Conservation (phyloP, 2,329 filamentous ascomycete genomes). For the Fusarium nematophilum region DNA sequence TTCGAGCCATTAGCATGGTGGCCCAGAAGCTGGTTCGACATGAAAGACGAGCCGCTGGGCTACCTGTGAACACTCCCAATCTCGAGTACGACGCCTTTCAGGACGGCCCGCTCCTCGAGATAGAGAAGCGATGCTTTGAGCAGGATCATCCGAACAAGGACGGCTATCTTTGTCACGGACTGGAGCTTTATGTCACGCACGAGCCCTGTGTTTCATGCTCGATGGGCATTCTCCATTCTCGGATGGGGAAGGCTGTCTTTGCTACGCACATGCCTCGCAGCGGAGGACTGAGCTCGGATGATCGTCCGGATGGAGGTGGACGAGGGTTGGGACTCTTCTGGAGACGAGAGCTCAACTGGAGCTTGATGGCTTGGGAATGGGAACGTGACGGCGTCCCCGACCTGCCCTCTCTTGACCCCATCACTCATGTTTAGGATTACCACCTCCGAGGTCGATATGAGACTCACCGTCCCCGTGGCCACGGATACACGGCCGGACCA, state of each 20-base stretch:
- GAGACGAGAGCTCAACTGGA: constrained; percentile 87
- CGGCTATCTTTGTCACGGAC: constrained; percentile 92
- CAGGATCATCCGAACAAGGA: constrained; percentile 75
- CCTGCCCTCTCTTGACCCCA: constrained; percentile 57
- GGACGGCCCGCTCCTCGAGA: constrained; percentile 73
- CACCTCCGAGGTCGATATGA: constrained; percentile 53
- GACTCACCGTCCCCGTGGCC: constrained; percentile 43
- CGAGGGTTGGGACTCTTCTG: constrained; percentile 76
- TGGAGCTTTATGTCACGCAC: constrained; percentile 94
- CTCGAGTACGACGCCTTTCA: constrained; percentile 73
- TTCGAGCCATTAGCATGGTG: constrained; percentile 86
- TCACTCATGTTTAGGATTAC: constrained; percentile 63
- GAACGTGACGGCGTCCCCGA: constrained; percentile 58
- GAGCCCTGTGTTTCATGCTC: constrained; percentile 97
- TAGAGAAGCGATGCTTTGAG: constrained; percentile 72
- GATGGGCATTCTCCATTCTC: constrained; percentile 94
- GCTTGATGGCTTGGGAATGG: constrained; percentile 84
- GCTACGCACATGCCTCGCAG: constrained; percentile 81
- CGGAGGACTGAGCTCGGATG: constrained; percentile 85
- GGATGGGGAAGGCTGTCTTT: constrained; percentile 89
- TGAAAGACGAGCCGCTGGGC: constrained; percentile 57
- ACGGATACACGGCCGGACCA: constrained; percentile 11
- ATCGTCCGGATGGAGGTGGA: constrained; percentile 66
- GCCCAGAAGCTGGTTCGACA: constrained; percentile 73
- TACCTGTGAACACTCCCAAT: constrained; percentile 51